phyloP scores from a whole-genome alignment of 768 basidiomycete species.

The Thelephora ganbajun region DNA sequence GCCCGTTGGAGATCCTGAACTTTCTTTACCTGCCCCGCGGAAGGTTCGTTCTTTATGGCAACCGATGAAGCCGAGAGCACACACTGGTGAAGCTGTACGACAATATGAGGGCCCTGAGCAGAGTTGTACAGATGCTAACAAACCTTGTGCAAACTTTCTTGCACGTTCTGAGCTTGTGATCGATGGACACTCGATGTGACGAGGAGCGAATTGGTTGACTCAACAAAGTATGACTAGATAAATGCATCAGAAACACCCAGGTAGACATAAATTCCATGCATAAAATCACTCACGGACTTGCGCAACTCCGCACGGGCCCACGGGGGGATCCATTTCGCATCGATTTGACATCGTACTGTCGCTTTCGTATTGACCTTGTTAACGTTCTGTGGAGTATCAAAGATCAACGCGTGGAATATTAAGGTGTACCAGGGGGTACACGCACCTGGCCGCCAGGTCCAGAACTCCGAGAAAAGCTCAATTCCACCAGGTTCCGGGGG shows the following conservation, averaged over 20 bases:
- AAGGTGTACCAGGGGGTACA: not conserved
- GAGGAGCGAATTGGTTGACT: slow-evolving; percentile 54
- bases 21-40: slow-evolving; percentile 40
- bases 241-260: not conserved
- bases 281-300: slow-evolving; percentile 23
- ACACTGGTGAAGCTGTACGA: slow-evolving; percentile 35
- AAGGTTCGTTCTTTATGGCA: slow-evolving; percentile 36
- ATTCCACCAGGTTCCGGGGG: slow-evolving; percentile 38
- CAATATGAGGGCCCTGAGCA: slow-evolving; percentile 11
- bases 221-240: slow-evolving; percentile 44
- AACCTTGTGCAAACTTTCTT: slow-evolving; percentile 57
- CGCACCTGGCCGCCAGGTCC: slow-evolving; percentile 76
- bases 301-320: slow-evolving; percentile 44
- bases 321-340: slow-evolving; percentile 50
- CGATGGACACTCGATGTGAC: slow-evolving; percentile 57
- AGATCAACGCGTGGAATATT: not conserved
- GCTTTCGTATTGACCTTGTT: slow-evolving; percentile 86
- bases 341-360: slow-evolving; percentile 42
- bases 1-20: slow-evolving; percentile 31
- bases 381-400: slow-evolving; percentile 43
- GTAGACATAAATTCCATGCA: not conserved
- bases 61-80: slow-evolving; percentile 33
- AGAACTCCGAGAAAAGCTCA: slow-evolving; percentile 66
- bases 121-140: not conserved
- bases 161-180: slow-evolving; percentile 67